Conservation (phyloP, 2,329 filamentous ascomycete species). For the Sporothrix mexicana region DNA sequence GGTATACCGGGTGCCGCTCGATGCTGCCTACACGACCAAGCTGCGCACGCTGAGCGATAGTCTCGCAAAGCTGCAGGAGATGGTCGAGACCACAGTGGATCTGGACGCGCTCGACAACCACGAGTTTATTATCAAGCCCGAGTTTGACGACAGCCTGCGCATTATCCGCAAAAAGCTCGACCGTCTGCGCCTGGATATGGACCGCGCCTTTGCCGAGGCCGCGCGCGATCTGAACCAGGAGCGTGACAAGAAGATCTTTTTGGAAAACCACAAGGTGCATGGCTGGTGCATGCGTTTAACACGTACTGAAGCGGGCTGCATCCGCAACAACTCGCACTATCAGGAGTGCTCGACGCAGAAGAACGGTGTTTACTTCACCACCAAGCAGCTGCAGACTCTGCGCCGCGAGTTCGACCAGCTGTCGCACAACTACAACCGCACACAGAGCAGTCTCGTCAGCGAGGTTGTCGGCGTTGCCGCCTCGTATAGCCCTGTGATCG, state of each 20-base stretch:
- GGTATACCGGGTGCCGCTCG: slow-evolving; percentile 83
- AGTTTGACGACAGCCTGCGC: slow-evolving; percentile 88
- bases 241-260: slow-evolving; percentile 96
- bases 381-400: slow-evolving; percentile 75
- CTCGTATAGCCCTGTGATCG: slow-evolving; percentile 91
- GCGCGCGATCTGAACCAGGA: slow-evolving; percentile 86
- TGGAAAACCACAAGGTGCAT: slow-evolving; percentile 94
- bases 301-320: slow-evolving; percentile 86
- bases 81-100: slow-evolving; percentile 98
- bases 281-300: slow-evolving; percentile 97
- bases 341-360: slow-evolving; percentile 98
- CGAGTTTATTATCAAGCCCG: slow-evolving; percentile 98
- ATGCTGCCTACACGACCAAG: slow-evolving; percentile 85
- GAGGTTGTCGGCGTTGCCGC: slow-evolving; percentile 93
- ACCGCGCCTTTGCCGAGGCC: slow-evolving; percentile 76
- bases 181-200: slow-evolving; percentile 80
- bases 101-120: slow-evolving; percentile 94
- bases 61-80: slow-evolving; percentile 86
- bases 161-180: slow-evolving; percentile 93
- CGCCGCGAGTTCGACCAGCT: slow-evolving; percentile 93
- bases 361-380: slow-evolving; percentile 98
- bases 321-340: slow-evolving; percentile 87
- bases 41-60: slow-evolving; percentile 77
- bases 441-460: slow-evolving; percentile 85
- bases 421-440: slow-evolving; percentile 92